Evolutionary conservation across 306 rosid species (phyloP).

Genomic region (Vigna nakashimae): DNA sequence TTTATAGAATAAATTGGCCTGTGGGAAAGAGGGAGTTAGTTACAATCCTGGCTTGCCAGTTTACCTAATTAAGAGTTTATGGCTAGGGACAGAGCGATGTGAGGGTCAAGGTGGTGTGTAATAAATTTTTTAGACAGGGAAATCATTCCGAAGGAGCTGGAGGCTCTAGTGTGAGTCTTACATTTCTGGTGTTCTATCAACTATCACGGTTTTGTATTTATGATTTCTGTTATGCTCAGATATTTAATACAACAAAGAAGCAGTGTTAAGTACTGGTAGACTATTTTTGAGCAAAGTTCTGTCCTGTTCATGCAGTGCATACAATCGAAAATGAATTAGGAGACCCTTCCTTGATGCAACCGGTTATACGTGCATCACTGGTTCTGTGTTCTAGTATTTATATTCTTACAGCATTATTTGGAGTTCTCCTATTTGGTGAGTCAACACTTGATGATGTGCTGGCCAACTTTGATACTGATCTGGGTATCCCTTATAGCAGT

Average conservation of each 20-base stretch:
- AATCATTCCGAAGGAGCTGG: not conserved
- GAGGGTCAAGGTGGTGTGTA: not conserved
- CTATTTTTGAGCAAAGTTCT: constrained; percentile 29
- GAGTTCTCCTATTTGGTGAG: constrained; percentile 72
- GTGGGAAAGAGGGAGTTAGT: not conserved
- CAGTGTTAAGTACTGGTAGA: constrained; percentile 23
- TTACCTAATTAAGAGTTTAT: not conserved
- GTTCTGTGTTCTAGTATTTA: constrained; percentile 61
- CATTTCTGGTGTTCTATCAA: not conserved
- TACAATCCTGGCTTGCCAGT: not conserved
- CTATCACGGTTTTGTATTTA: not conserved
- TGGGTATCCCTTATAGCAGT: constrained; percentile 69
- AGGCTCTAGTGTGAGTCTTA: not conserved
- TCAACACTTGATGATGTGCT: constrained; percentile 70
- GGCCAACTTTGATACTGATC: constrained; percentile 73
- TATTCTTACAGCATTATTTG: constrained; percentile 67
- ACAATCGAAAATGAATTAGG: constrained; percentile 65
- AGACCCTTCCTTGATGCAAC: constrained; percentile 60
- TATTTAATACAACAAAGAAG: constrained; percentile 27
- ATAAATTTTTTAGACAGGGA: not conserved
- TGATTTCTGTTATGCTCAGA: constrained; percentile 17
- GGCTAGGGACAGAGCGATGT: not conserved
- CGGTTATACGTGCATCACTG: constrained; percentile 64
- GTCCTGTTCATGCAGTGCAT: constrained; percentile 59
- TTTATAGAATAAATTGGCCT: not conserved